Base-by-base conservation (phyloP, 202 grass and related monocot genomes). In the Schoenoplectus triqueter region DNA sequence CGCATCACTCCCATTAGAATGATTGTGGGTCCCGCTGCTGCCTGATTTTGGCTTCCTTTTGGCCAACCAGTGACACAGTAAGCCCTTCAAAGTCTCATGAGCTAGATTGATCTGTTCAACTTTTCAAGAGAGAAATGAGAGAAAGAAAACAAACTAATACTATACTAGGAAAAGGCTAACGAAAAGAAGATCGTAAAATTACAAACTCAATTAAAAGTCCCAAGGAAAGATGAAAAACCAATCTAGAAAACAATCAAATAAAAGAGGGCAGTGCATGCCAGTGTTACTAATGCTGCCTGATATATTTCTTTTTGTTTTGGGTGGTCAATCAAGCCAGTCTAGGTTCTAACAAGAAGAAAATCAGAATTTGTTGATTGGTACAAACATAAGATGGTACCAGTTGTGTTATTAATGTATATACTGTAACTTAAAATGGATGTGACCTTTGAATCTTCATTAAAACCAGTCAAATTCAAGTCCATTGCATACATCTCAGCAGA, bases 401-500 rank as follows among this genome's bases (percentile, higher is more conserved):
- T 61, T 14, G 3, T 79, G 39, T 44, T 61, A 15, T 59, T 60
- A 54, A 79, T 61, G 55, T 19, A 61, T 79, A 79, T 45, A 61
- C 55, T 2, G 7, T 44, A 79, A 79, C 56, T 44, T 61, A 10
- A 74, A 10, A 10, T 79, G 13, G 9, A 2, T 73, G 85, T 59
- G 80, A 98, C 96, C 96, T 95, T 99, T 47, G 92, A 78, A 88
- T 99, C 93, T 94, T 95, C 96, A 69, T 87, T 88, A 81, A 88
- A 91, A 79, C 88, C 92, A 78, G 86, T 0, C 88, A 94, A 82
- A 89, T 94, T 95, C 73, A 99, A 82, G 66, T 99, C 96, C 68
- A 88, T 85, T 1, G 91, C 96, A 90, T 99, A 99, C 87, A 91
- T 99, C 91, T 99, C 96, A 57, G 91, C 93, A 85, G 88, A 91